These are phyloP conservation scores for Limtongia smithiae DNA, from an alignment of 805 yeast genomes.

Conservation along the genomic window DNA sequence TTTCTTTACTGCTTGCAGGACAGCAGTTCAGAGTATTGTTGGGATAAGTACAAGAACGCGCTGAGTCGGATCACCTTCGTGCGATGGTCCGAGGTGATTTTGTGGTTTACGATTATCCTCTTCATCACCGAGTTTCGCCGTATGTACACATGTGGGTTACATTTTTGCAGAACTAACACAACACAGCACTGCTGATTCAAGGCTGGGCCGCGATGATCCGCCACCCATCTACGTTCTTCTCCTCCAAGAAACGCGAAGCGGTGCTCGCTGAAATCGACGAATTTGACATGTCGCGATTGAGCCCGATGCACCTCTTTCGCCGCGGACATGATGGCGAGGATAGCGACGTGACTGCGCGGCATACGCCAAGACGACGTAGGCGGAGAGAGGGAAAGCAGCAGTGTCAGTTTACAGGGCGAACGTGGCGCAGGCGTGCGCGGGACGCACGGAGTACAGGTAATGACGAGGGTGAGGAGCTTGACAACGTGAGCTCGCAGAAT, in stretches of 20 bases:
- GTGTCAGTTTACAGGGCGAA: no score
- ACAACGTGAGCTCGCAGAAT: no score
- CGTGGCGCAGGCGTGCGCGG: no score
- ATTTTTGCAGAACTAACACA: no score
- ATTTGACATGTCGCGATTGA: background rate
- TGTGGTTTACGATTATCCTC: slow-evolving; percentile 6
- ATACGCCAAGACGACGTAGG: background rate
- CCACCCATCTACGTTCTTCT: background rate
- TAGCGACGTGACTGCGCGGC: no score
- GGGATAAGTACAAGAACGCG: background rate
- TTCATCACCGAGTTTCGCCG: slow-evolving; percentile 5
- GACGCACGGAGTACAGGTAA: no score
- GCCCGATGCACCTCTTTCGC: background rate
- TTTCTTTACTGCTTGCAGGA: no score
- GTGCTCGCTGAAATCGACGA: background rate
- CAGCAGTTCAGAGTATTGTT: no score
- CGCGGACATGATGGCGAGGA: background rate
- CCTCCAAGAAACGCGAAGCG: background rate
- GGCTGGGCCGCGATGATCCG: no score
- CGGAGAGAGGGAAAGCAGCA: background rate
- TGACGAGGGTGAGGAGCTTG: no score
- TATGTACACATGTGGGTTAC: background rate
- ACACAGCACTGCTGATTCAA: no score
- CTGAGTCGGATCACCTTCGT: no score
- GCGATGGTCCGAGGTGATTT: slow-evolving; percentile 5